Base-by-base conservation (phyloP, 1,284 basidiomycete species). In the Tremellales sp. region DNA sequence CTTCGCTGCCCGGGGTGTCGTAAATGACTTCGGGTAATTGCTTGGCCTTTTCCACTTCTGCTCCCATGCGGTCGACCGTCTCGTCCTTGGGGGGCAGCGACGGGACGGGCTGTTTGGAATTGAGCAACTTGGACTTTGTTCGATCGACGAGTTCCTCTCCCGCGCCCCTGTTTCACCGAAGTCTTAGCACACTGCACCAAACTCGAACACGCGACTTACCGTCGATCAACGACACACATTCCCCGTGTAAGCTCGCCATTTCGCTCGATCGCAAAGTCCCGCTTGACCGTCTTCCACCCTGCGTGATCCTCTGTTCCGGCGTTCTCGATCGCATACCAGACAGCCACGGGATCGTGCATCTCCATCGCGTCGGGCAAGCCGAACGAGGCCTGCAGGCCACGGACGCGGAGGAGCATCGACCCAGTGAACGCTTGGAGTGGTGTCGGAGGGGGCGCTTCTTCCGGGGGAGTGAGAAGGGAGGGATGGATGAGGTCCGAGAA, bases 331-430 rank as follows among this genome's bases (percentile, higher is more conserved):
- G 81, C 81, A 53, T 66, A 73, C 73, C 73, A 74, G 8, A 72
- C 60, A 7, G 70, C 70, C 12, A 73, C 59, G 21, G 71, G 71
- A 47, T 73, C 71, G 61, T 73, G 71, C 57, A 93, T 78, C 72
- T 90, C 86, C 81, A 91, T 81, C 7, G 79, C 83, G 68, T 91
- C 88, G n/a, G 83, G 84, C 50, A 82, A 83, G 35, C 79, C 74
- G 18, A 84, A 66, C 79, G 85, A 83, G 22, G 83, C 73, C 59
- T 76, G 73, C 28, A 77, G 59, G 50, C 84, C 82, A 28, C 86
- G 75, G 4, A 87, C 81, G 32, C 82, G 78, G 59, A 85, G 81
- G 1, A 92, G 74, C 71, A 94, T 83, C 4, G 86, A 79, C 52
- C 83, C 84, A 5, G 85, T 86, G 63, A 93, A 93, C 61, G 85